Base-by-base conservation (phyloP, 192 early-diverging fungal species). In the Mycoemilia scoparia region DNA sequence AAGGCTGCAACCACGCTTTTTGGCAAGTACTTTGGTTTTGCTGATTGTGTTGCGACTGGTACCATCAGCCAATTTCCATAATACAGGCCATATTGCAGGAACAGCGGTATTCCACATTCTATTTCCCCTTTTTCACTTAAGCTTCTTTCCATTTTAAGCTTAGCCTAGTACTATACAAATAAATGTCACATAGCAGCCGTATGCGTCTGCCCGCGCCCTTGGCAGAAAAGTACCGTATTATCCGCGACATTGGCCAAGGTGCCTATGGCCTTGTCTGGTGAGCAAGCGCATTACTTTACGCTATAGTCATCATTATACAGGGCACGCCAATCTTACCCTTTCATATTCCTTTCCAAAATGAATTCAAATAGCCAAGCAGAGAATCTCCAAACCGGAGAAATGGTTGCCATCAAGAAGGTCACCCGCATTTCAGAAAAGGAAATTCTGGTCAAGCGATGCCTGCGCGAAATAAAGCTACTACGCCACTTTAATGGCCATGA, bases 371-470 rank as follows among this genome's bases (percentile, higher is more conserved):
- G 85, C 54, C 81, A 82, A 42, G 90, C 84, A 21, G 78, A 78
- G 40, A 74, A 84, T 49, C 66, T 71, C 10, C 73, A 82, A 42
- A 84, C 74, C 5, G 76, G 77, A 8, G 55, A 71, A 45, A 78
- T 83, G 43, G 83, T 96, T 8, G 89, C 89, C 34, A 91, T 96
- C 61, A 96, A 96, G 52, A 82, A 84, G 48, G 77, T 87, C 9
- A 71, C 74, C 17, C 73, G 74, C 32, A 73, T 83, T 29, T 85
- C 83, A 49, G 80, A 83, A 37, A 76, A 81, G 54, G 72, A 76
- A 23, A 80, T 91, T 31, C 66, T 87, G 18, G 82, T 85, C 8
- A 88, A 89, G 59, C 68, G 89, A 32, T 82, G 79, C 22, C 48
- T 95, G 29, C 71, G 89, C 20, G 89, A 95, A 60, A 72, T 95